Percentiles rank a stretch among this genome's conserved stretches.
Conservation (phyloP, 1,284 basidiomycete species). For the Pseudozyma tsukubaensis region DNA sequence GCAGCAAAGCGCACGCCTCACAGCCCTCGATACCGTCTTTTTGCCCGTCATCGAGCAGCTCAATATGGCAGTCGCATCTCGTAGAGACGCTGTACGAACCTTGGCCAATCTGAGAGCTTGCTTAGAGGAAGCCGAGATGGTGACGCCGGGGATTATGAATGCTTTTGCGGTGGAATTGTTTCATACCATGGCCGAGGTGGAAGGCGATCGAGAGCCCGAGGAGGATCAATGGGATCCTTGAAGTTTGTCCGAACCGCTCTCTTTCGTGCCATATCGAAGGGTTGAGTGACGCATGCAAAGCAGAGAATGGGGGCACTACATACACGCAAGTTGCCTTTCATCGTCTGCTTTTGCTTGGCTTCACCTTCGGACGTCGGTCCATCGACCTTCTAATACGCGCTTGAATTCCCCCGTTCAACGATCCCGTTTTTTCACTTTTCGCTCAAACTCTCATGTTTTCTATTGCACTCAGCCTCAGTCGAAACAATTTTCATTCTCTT, state of each 20-base stretch:
- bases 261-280: not conserved
- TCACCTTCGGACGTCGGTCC: constrained; percentile 1
- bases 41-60: constrained; percentile 63
- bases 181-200: constrained; percentile 59
- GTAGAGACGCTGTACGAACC: constrained; percentile 54
- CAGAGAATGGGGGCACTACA: not conserved
- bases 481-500: not conserved
- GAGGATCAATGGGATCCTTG: constrained; percentile 47
- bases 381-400: constrained; percentile 1
- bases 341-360: not conserved
- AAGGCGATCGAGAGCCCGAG: constrained; percentile 46
- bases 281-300: not conserved
- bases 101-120: constrained; percentile 48
- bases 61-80: constrained; percentile 53
- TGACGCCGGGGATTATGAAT: constrained; percentile 64
- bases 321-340: constrained; percentile 19
- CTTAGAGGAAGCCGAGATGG: constrained; percentile 54
- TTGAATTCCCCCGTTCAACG: not conserved
- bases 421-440: not conserved
- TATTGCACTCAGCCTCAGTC: not conserved
- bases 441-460: not conserved
- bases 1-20: constrained; percentile 28
- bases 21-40: constrained; percentile 59
- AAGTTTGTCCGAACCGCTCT: not conserved
- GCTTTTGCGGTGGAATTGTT: constrained; percentile 64